These are phyloP conservation scores for Penicillium verrucosum DNA, from an alignment of 2,329 filamentous ascomycete species.

Conservation along the genomic window DNA sequence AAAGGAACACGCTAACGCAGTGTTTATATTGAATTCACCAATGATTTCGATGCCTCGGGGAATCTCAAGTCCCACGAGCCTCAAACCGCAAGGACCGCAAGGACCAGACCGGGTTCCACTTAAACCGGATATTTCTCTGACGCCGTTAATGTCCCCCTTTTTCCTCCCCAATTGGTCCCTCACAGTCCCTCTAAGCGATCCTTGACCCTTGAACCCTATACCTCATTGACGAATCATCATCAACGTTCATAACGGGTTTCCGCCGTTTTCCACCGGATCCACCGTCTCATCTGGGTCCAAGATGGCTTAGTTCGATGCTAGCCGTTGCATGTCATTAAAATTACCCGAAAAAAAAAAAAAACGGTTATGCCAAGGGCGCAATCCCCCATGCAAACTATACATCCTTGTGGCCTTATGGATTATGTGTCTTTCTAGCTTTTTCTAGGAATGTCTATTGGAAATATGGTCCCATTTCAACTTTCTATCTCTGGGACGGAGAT, in stretches of 20 bases:
- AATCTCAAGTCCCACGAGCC: background rate
- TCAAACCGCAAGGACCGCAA: background rate
- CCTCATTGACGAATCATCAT: constrained; percentile 16
- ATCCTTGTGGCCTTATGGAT: constrained; percentile 16
- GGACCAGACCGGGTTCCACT: constrained; percentile 19
- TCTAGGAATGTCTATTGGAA: background rate
- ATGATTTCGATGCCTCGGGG: background rate
- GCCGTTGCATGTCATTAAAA: constrained; percentile 20
- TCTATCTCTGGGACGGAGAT: background rate
- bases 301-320: constrained; percentile 23
- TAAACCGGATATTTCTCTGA: constrained; percentile 22
- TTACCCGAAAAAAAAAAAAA: constrained; percentile 24
- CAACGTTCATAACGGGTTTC: background rate
- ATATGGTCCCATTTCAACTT: background rate
- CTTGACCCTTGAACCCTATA: constrained; percentile 24
- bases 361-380: constrained; percentile 33
- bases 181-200: constrained; percentile 15
- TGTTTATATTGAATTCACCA: constrained; percentile 7
- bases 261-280: constrained; percentile 4
- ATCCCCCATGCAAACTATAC: constrained; percentile 29
- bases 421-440: constrained; percentile 1
- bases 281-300: constrained; percentile 16
- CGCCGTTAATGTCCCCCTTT: constrained; percentile 6
- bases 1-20: background rate
- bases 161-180: constrained; percentile 7